A percentile compares a stretch with the other conserved stretches of the same genome.
phyloP scores from a whole-genome alignment of 2,329 filamentous ascomycete genomes.

The Fusarium phyllophilum region DNA sequence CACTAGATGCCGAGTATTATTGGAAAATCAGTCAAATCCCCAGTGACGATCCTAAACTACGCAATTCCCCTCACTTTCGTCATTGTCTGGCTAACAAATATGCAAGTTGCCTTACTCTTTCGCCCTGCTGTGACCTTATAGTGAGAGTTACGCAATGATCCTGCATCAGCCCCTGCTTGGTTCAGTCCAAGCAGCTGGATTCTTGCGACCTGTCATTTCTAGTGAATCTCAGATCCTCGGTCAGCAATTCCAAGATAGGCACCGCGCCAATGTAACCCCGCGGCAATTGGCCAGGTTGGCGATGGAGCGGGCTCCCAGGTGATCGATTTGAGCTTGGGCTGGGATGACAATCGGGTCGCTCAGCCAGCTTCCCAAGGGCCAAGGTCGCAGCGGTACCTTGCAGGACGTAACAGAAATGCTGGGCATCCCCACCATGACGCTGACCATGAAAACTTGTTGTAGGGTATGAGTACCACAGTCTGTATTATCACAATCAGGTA shows the following conservation, averaged over 20 bases:
- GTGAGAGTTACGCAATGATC: not conserved
- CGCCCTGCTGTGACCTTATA: not conserved
- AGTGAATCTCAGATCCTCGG: conserved; percentile 31
- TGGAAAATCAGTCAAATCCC: not conserved
- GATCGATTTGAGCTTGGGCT: conserved; percentile 9
- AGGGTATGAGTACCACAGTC: conserved; percentile 3
- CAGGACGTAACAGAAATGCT: conserved; percentile 16
- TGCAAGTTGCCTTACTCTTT: not conserved
- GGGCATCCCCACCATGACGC: conserved; percentile 11
- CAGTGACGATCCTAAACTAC: not conserved
- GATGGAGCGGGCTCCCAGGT: conserved; percentile 6
- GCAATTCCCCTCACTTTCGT: not conserved
- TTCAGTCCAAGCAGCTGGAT: conserved; percentile 21
- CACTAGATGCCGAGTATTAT: not conserved
- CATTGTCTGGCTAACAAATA: not conserved
- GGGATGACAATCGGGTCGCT: not conserved
- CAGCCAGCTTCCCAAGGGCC: not conserved
- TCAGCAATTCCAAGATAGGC: conserved; percentile 21
- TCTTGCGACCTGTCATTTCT: conserved; percentile 25
- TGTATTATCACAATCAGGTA: conserved; percentile 6
- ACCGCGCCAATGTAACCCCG: conserved; percentile 13
- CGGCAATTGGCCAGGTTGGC: conserved; percentile 11
- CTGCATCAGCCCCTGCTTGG: not conserved
- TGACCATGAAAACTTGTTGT: not conserved
- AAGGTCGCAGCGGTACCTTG: conserved; percentile 35